Base-by-base conservation (phyloP, 192 early-diverging fungal genomes). In the Nowakowskiella sp. region DNA sequence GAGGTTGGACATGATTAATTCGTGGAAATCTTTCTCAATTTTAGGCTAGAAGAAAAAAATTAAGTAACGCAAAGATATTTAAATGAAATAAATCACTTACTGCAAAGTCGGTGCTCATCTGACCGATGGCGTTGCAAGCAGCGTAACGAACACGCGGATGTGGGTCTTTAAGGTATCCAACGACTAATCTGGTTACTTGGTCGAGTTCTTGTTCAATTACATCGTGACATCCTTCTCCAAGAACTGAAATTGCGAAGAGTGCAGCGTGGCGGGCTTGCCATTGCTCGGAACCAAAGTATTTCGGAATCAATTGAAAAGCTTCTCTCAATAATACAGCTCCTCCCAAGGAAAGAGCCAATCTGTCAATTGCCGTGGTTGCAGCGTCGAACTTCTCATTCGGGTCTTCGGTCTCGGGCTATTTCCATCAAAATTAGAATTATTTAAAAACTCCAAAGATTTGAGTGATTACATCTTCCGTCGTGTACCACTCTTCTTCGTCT, bases 71-170 rank as follows among this genome's bases (percentile, higher is more conserved):
- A 19, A 19, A 13, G 13, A 39, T 39, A 19, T 39, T 39, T 19
- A 39, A 39, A 39, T 13, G 19, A 13, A 13, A 39, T 13, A 13
- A 39, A 39, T 9, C n/a, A 47, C 48, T 6, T 31, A 68, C 66
- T 1, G 91, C 82, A 68, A 98, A 99, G 71, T 99, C 97, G 0
- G 89, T 96, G 44, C 87, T 86, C 87, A 99, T 89, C 70, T 99
- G 97, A 9, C 97, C 97, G 16, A 97, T 68, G 51, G 89, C 86
- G 69, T 95, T 95, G 71, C 92, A 95, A 34, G 88, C 87, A 42
- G 97, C 93, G 68, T 93, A 90, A 44, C 93, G 89, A 22, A 99
- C 97, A 49, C 97, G 85, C 26, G 92, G 83, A 61, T 98, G 88
- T 4, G 89, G 76, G 66, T 99, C 93, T 26, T 84, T 69, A 58